Evolutionary conservation across 257 asterid species (phyloP), one percentile per base, ranked within the genome.

Genomic region (Gentiana dahurica): DNA sequence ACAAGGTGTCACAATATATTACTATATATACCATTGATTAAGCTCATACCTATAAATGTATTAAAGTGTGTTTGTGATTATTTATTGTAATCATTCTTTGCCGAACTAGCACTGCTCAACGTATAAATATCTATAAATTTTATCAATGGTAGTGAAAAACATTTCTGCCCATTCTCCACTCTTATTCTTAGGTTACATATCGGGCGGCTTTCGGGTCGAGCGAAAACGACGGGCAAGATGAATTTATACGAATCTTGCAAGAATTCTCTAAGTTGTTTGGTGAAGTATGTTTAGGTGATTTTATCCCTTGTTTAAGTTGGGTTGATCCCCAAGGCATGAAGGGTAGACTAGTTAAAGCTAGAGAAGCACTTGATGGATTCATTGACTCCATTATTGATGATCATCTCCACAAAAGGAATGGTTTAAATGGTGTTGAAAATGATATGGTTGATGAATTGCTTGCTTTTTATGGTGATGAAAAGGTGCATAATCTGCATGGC

Each of bases 371-470:
- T 4, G 97, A 89, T 57, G 88, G 90, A 0, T 89, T 89, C 41
- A 89, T 86, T 2, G 97, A 89, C 48, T 49, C 58, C 1, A 80
- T 89, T 0, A 74, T 89, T 6, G 95, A 89, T 48, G 93, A 89
- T 5, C 97, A 89, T 55, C 70, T 86, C 63, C 53, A 67, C 63
- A 80, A 76, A 9, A 61, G 61, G 48, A 73, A 67, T 71, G 45
- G 60, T 62, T 53, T 57, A 34, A 37, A 8, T 4, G 73, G 62
- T 41, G 67, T 34, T 8, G 82, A 81, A 1, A 71, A 63, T 3
- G 97, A 89, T 34, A 89, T 89, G 97, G 97, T 89, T 57, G 97
- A 89, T 71, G 97, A 86, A n/a, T 65, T 89, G 37, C 65, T 89
- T 34, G 90, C 79, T 12, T 86, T 89, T 57, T 86, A 86, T 67